These are phyloP conservation scores for Nakazawaea pomicola DNA, from an alignment of 805 yeast species.

Conservation along the genomic window DNA sequence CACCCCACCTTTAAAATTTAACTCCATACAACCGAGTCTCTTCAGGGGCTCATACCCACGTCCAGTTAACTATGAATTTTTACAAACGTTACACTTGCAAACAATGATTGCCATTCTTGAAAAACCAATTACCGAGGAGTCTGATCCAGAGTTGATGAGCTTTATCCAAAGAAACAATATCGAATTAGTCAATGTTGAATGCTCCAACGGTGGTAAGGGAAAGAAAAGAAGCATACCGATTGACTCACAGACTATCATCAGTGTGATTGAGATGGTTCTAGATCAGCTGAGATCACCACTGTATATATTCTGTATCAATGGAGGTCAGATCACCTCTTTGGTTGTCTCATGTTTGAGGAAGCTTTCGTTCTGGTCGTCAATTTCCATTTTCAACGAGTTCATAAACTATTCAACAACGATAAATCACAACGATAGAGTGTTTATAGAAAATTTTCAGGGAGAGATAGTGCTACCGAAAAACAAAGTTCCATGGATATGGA, in stretches of 20 bases:
- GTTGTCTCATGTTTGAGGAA: slow-evolving; percentile 84
- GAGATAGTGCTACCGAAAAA: slow-evolving; percentile 50
- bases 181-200: slow-evolving; percentile 60
- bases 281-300: slow-evolving; percentile 61
- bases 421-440: slow-evolving; percentile 76
- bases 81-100: slow-evolving; percentile 58
- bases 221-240: slow-evolving; percentile 83
- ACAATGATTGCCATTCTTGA: slow-evolving; percentile 81
- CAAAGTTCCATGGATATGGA: slow-evolving; percentile 63
- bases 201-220: slow-evolving; percentile 65
- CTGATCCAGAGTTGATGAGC: slow-evolving; percentile 43
- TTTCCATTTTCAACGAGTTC: slow-evolving; percentile 83
- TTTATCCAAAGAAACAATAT: slow-evolving; percentile 57
- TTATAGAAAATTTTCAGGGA: slow-evolving; percentile 75
- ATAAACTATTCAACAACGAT: slow-evolving; percentile 70
- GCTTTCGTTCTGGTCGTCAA: slow-evolving; percentile 81
- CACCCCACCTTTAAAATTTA: slow-evolving; percentile 78
- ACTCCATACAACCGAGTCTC: slow-evolving; percentile 60
- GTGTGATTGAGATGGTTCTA: slow-evolving; percentile 57
- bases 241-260: slow-evolving; percentile 54
- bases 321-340: slow-evolving; percentile 81
- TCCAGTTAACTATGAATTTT: slow-evolving; percentile 62
- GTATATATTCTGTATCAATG: slow-evolving; percentile 84
- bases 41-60: slow-evolving; percentile 89
- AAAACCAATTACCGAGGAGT: slow-evolving; percentile 51